phyloP scores from a whole-genome alignment of 1,284 basidiomycete species.

The Ceratobasidium sp. region DNA sequence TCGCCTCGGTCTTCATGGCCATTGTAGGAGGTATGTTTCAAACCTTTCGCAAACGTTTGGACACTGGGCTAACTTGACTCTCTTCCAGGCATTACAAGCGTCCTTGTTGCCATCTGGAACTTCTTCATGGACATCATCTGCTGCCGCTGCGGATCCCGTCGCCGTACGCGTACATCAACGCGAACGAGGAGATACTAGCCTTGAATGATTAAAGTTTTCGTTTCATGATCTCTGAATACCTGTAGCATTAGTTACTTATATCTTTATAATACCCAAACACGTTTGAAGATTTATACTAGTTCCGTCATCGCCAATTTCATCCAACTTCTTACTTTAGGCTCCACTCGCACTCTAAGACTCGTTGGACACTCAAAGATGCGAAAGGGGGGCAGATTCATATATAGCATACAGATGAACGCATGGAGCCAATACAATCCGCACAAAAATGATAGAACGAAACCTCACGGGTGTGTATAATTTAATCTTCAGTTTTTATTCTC shows the following conservation, averaged over 20 bases:
- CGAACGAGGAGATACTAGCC: slow-evolving; percentile 13
- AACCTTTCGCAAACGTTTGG: not conserved
- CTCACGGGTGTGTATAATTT: no score
- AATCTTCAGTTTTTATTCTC: not conserved
- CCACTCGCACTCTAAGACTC: no score
- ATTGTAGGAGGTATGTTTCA: slow-evolving; percentile 50
- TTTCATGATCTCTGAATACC: not conserved
- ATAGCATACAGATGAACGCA: no score
- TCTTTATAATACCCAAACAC: slow-evolving; percentile 4
- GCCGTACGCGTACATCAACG: slow-evolving; percentile 35
- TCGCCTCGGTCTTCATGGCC: slow-evolving; percentile 49
- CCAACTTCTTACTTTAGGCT: no score
- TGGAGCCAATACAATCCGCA: no score
- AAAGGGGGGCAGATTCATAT: no score
- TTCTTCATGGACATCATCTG: slow-evolving; percentile 51
- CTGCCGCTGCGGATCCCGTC: slow-evolving; percentile 50
- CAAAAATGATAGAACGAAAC: no score
- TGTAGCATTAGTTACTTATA: slow-evolving; percentile 3
- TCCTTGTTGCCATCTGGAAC: slow-evolving; percentile 50
- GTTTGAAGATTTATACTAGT: no score
- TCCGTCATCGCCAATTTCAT: no score
- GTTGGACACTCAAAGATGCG: no score
- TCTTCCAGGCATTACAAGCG: slow-evolving; percentile 28
- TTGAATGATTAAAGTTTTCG: not conserved
- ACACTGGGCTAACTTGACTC: not conserved